phyloP scores from a whole-genome alignment of 768 basidiomycete species.

The Pleurotus djamor region DNA sequence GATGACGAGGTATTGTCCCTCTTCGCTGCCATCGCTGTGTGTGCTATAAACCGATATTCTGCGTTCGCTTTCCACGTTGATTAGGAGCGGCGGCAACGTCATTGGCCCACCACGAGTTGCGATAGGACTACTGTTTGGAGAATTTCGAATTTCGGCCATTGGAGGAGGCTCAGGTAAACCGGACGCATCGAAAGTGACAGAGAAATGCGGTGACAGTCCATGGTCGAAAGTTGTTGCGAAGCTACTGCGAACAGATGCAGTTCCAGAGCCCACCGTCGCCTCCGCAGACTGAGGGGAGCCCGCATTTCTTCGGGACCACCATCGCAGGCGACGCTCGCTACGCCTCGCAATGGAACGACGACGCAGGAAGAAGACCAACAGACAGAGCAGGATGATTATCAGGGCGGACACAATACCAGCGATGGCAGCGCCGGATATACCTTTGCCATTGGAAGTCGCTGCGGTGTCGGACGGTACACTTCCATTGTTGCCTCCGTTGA shows the following conservation, averaged over 20 bases:
- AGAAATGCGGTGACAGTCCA: constrained; percentile 21
- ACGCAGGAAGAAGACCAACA: constrained; percentile 43
- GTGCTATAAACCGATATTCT: constrained; percentile 38
- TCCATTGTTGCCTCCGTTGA: constrained; percentile 1
- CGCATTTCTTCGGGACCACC: constrained; percentile 36
- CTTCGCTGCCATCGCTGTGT: constrained; percentile 30
- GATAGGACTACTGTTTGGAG: constrained; percentile 13
- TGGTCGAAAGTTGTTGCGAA: constrained; percentile 64
- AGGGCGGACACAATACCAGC: constrained; percentile 36
- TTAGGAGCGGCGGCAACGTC: constrained; percentile 7
- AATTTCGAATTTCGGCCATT: constrained; percentile 51
- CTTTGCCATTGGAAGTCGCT: constrained; percentile 7
- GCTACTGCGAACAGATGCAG: constrained; percentile 48
- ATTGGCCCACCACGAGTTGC: constrained; percentile 1
- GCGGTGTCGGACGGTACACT: constrained; percentile 12
- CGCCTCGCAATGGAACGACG: constrained; percentile 42
- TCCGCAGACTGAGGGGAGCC: constrained; percentile 11
- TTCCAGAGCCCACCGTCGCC: constrained; percentile 16
- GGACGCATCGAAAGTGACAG: constrained; percentile 16
- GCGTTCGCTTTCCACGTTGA: constrained; percentile 16
- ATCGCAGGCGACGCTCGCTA: constrained; percentile 34
- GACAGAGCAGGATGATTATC: constrained; percentile 25
- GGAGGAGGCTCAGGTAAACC: constrained; percentile 33
- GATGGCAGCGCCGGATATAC: constrained; percentile 41
- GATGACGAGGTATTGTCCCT: constrained; percentile 39